Percentiles rank a stretch among this genome's conserved stretches.
Evolutionary conservation across 73 alveolate genomes (phyloP).

Genomic region (Uronychia binucleata): DNA sequence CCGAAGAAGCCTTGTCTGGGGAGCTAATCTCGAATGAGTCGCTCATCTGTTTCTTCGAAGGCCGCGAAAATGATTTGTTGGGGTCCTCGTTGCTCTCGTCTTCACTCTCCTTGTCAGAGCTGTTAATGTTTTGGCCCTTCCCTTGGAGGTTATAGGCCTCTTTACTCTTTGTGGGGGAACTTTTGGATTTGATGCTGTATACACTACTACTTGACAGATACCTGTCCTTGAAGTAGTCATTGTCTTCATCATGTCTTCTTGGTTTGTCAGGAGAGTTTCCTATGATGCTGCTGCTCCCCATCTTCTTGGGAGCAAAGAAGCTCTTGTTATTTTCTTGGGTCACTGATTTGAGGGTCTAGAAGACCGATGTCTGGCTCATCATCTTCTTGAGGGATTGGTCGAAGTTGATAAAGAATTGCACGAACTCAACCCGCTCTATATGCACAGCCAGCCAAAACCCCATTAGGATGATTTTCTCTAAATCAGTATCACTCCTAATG

Average conservation of each 20-base stretch:
- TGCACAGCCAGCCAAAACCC: too few species aligned
- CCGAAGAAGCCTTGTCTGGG: background rate
- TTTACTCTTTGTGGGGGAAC: background rate
- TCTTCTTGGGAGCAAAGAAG: too few species aligned
- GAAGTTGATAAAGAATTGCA: too few species aligned
- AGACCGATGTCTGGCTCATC: too few species aligned
- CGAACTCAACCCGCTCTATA: too few species aligned
- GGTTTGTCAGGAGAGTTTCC: too few species aligned
- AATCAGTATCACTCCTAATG: too few species aligned
- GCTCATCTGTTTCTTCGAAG: background rate
- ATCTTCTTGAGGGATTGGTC: too few species aligned
- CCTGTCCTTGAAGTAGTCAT: background rate
- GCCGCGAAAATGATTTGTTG: background rate
- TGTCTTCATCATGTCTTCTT: background rate
- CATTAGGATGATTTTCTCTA: too few species aligned
- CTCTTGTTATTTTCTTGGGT: too few species aligned
- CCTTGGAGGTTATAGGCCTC: background rate
- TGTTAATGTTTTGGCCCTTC: background rate
- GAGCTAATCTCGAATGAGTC: background rate
- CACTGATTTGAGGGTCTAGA: too few species aligned
- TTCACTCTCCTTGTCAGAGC: background rate
- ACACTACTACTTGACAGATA: background rate
- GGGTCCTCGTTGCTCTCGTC: background rate
- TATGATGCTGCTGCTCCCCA: too few species aligned
- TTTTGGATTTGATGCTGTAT: background rate